Base-by-base conservation (phyloP, 176 grass and related monocot species). In the Canna indica region DNA sequence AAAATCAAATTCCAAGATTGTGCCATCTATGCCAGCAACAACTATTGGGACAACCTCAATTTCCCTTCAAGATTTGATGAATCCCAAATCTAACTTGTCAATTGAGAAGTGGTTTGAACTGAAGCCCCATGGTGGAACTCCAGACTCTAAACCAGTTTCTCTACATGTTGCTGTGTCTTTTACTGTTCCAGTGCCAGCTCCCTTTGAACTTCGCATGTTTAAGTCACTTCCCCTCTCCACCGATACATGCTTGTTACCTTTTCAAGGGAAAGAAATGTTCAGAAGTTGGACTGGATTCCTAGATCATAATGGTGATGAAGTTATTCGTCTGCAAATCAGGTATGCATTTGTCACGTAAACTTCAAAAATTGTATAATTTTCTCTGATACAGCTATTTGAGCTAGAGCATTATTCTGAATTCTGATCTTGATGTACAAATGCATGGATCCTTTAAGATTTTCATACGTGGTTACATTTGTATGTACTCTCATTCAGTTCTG, bases 21-120 rank as follows among this genome's bases (percentile, higher is more conserved):
- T 14, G 3, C 56, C 84, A 61, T 66, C 67, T 7, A 83, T 61
- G 81, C 75, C 79, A 81, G 61, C 75, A 72, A 80, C 84, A 78
- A 27, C 76, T 46, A 75, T 97, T 76, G 88, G 94, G 59, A 92
- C 83, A 69, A 75, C 83, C 64, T 92, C 78, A 47, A 63, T 97
- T 73, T 81, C 82, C 60, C 82, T 97, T 81, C 72, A 92, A 45
- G 84, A 85, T 33, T 72, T 97, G 73, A 67, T 47, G 44, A 57
- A 74, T n/a, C 84, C 79, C 53, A 76, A 85, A 68, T 87, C 86
- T 22, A 87, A 84, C n/a, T 83, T 90, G 66, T 90, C 82, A 22
- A 75, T 90, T 1, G 86, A 97, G 59, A 85, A 68, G 47, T 97
- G 94, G 89, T 81, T 92, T 85, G 81, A 90, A 82, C 32, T 97